Base-by-base conservation (phyloP, 2,329 filamentous ascomycete genomes). In the Diplodia intermedia region DNA sequence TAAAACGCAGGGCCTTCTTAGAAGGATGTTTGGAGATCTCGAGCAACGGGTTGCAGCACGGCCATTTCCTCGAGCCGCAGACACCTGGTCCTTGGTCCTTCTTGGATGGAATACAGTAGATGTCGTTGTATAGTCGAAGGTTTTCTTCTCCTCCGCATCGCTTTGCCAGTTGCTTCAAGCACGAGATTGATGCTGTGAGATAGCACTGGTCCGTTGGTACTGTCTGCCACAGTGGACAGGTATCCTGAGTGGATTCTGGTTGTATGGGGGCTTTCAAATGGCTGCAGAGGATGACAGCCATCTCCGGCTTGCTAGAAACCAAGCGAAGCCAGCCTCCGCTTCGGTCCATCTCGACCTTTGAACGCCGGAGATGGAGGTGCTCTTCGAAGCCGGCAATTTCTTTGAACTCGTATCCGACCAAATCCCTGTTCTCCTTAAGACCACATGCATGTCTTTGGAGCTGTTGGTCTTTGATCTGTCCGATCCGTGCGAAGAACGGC, bases 221-320 rank as follows among this genome's bases (percentile, higher is more conserved):
- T 1, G 1, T 9, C 1, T 15, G 0, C 60, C 60, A 63, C 0
- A 18, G 5, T 1, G n/a, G 60, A 18, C 60, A 63, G 0, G 1
- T 0, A 0, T 0, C 5, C 2, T 52, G 40, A 18, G 20, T 3
- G 9, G 26, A 15, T 8, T 5, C 15, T 0, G 14, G 26, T 0
- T n/a, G 18, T 7, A 50, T 63, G 1, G 60, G 26, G 0, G 20
- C 60, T 4, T 26, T 9, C 4, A 63, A 9, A 1, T 50, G 18
- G 0, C 47, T 52, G 43, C 60, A 63, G 18, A 63, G n/a, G 4
- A 63, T 50, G 0, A 63, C 29, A 0, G 60, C 40, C 26, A 63
- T 52, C 11, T 63, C 43, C 12, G 60, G 60, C 3, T 29, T 49
- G 4, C 4, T 4, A 2, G 43, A 14, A 0, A 63, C n/a, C 20